Percentiles rank a stretch among this genome's conserved stretches.
Conservation (phyloP, 1,139 yeast genomes). For the Nakaseomyces bracarensis region DNA sequence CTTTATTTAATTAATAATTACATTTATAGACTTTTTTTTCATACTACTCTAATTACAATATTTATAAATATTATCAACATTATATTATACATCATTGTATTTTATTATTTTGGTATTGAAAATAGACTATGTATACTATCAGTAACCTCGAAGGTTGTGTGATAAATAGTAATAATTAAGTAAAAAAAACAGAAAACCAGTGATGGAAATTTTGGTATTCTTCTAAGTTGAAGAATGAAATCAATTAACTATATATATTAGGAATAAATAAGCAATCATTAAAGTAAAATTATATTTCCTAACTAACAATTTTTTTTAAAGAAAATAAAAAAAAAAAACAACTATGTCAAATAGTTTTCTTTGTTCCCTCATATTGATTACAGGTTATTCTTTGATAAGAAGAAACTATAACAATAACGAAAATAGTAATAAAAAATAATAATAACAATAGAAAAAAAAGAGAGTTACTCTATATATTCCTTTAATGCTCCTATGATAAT, state of each 20-base stretch:
- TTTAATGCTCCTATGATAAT: conserved; percentile 5
- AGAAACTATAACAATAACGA: not conserved
- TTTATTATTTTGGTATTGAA: no score
- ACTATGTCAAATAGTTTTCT: not conserved
- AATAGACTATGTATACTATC: no score
- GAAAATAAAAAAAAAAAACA: not conserved
- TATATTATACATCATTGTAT: not conserved
- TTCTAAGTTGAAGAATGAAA: not conserved
- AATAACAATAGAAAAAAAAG: no score
- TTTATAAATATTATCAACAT: no score
- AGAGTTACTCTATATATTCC: conserved; percentile 3
- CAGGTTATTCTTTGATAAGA: not conserved
- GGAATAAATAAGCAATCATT: not conserved
- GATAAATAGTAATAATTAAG: not conserved
- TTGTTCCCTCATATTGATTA: not conserved
- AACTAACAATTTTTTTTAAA: not conserved
- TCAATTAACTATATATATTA: no score
- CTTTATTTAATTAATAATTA: no score
- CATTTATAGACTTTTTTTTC: no score
- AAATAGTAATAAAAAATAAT: not conserved
- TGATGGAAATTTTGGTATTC: not conserved
- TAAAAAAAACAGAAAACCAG: no score
- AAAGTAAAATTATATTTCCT: not conserved
- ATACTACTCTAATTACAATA: no score
- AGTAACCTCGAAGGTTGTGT: not conserved